Evolutionary conservation across 2,329 filamentous ascomycete species (phyloP), one percentile per base, ranked within the genome.

Genomic region (Nemania bipapillata): DNA sequence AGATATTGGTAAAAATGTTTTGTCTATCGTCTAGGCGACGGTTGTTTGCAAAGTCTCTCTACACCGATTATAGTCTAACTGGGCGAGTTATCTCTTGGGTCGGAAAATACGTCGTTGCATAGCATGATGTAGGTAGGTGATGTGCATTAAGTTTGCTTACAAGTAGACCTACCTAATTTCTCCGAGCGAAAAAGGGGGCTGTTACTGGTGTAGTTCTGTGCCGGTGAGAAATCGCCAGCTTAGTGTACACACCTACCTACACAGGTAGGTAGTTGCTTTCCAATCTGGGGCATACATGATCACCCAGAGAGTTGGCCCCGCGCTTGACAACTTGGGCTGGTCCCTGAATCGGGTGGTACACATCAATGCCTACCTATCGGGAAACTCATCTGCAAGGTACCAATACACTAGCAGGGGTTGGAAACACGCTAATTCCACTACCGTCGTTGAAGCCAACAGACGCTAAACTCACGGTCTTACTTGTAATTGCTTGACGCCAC

Each of bases 371-470:
- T 32, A 45, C 50, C 65, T 67, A 56, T 65, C 60, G 61, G 62
- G 54, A 57, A 69, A 49, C 54, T 56, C 71, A 73, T 72, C 73
- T 77, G 75, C 73, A 77, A 70, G 75, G 75, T 73, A 76, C 75
- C 68, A 73, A 53, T 56, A 65, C 66, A 65, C 49, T 70, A 73
- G 70, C 72, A 76, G 69, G 75, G 74, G 62, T 69, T 65, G 60
- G 74, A 76, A 76, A 76, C 75, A 71, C 58, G 71, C 75, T 69
- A 72, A 56, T 37, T 20, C 61, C 20, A n/a, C 40, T 17, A 45
- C 40, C 20, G 40, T 45, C 68, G 64, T 64, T 66, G 59, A 59
- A 50, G 68, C 54, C 65, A 50, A 26, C 28, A 20, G 42, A 20
- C 28, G 20, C 57, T 68, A 70, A 71, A 71, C 24, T 26, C 26